These are phyloP conservation scores for Phytophthora constricta DNA, from an alignment of 352 stramenopile genomes.

Conservation along the genomic window DNA sequence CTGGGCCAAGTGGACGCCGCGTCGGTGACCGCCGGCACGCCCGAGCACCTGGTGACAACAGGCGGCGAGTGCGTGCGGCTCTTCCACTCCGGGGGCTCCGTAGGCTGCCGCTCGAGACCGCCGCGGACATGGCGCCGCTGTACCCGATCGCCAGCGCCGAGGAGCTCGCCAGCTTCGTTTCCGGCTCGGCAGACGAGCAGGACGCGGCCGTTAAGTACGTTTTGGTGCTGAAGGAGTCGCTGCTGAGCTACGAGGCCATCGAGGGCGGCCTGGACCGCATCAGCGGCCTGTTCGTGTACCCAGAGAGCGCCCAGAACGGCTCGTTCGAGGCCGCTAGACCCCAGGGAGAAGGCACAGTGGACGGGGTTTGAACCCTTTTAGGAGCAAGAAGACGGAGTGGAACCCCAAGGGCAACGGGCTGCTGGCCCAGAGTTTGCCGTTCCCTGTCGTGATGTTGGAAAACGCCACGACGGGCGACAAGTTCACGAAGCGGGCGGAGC, in stretches of 20 bases:
- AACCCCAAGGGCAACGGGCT: constrained; percentile 67
- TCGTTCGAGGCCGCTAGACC: constrained; percentile 61
- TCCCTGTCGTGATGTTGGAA: constrained; percentile 73
- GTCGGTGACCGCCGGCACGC: constrained; percentile 66
- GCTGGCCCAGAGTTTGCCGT: constrained; percentile 48
- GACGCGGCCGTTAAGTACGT: constrained; percentile 52
- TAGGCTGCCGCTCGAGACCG: constrained; percentile 68
- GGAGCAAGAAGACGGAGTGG: constrained; percentile 60
- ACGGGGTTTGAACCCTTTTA: constrained; percentile 78
- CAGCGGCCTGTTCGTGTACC: constrained; percentile 66
- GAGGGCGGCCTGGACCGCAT: constrained; percentile 42
- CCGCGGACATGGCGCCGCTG: constrained; percentile 61
- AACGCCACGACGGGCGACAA: constrained; percentile 39
- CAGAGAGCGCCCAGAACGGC: constrained; percentile 48
- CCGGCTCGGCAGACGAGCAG: constrained; percentile 27
- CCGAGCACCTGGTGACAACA: constrained; percentile 64
- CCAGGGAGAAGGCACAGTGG: constrained; percentile 65
- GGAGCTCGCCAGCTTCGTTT: constrained; percentile 57
- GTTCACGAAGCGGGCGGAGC: constrained; percentile 63
- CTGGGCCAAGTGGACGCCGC: constrained; percentile 37
- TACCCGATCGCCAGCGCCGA: constrained; percentile 51
- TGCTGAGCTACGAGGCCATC: constrained; percentile 54
- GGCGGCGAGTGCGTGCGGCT: constrained; percentile 80
- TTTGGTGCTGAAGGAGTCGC: constrained; percentile 68
- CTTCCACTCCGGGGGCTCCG: constrained; percentile 73